phyloP scores from a whole-genome alignment of 2,329 filamentous ascomycete genomes.

The Colletotrichum nymphaeae region DNA sequence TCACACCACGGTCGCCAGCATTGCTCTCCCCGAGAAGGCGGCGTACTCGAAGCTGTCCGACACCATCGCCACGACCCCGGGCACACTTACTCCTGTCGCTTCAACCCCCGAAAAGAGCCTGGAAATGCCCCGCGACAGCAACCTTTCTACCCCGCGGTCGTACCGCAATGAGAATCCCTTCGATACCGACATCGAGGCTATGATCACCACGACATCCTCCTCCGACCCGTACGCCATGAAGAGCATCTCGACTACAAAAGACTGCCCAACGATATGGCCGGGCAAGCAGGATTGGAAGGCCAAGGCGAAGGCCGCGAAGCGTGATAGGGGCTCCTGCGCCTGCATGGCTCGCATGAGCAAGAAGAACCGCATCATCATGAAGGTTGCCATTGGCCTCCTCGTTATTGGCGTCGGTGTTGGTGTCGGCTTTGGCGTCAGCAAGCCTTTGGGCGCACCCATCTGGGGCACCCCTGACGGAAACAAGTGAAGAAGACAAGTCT shows the following conservation, averaged over 20 bases:
- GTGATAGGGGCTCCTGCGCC: constrained; percentile 59
- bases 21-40: constrained; percentile 30
- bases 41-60: constrained; percentile 24
- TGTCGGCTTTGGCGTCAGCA: constrained; percentile 71
- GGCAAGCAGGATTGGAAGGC: constrained; percentile 69
- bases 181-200: constrained; percentile 68
- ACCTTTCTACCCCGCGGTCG: constrained; percentile 58
- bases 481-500: neutral
- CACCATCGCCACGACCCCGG: neutral
- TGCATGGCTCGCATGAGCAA: constrained; percentile 65
- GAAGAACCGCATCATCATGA: constrained; percentile 64
- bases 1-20: constrained; percentile 15
- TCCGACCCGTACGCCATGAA: constrained; percentile 46
- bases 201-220: constrained; percentile 52
- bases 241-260: constrained; percentile 52
- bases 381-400: constrained; percentile 64
- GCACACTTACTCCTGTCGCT: constrained; percentile 30
- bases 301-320: constrained; percentile 68
- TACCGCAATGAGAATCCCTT: constrained; percentile 61
- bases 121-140: constrained; percentile 47
- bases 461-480: constrained; percentile 52
- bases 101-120: constrained; percentile 40
- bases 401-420: constrained; percentile 65
- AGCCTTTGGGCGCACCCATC: constrained; percentile 68
- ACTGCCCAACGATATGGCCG: constrained; percentile 68